Base-by-base conservation (phyloP, 1,284 basidiomycete species). In the Ceratobasidium sp. region DNA sequence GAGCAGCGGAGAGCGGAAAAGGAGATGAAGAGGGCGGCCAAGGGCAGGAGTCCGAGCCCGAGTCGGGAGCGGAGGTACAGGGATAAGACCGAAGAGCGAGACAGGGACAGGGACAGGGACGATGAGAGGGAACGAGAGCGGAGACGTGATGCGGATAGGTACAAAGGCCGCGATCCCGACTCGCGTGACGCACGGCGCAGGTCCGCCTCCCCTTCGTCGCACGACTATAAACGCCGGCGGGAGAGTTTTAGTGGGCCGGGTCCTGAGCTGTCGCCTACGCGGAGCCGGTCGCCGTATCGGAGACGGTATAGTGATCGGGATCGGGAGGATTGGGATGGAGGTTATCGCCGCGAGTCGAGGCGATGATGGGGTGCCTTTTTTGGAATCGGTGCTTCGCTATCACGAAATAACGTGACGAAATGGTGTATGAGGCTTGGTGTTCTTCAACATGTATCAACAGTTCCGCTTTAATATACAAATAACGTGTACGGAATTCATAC, bases 1-100 rank as follows among this genome's bases (percentile, higher is more conserved):
- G 88, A 85, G 5, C 88, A 89, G 74, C 77, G 77, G 54, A 37
- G 78, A n/a, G 76, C 49, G 76, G 85, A 84, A 24, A 88, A 85
- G 77, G 89, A 88, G 78, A 87, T 88, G 80, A 90, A 87, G 78
- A 83, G 85, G 31, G 83, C 83, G 24, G 82, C 81, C 75, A 89
- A 86, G 81, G 86, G 88, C 84, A 66, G 81, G 83, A 75, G 53
- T 8, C 53, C 13, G 53, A 19, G 48, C 37, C 27, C 59, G 29
- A 48, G 61, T 9, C 34, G 69, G n/a, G 19, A 24, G 7, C 19
- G n/a, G 41, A 56, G 68, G 41, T 22, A 63, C 7, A 48, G 54
- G 41, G 61, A 41, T 8, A 64, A 54, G 34, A 48, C 9, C 53
- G 27, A 31, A 29, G 51, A 54, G 29, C 34, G 65, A 31, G 56